These are phyloP conservation scores for Globisporangium parvum DNA, from an alignment of 352 stramenopile species.

Conservation along the genomic window DNA sequence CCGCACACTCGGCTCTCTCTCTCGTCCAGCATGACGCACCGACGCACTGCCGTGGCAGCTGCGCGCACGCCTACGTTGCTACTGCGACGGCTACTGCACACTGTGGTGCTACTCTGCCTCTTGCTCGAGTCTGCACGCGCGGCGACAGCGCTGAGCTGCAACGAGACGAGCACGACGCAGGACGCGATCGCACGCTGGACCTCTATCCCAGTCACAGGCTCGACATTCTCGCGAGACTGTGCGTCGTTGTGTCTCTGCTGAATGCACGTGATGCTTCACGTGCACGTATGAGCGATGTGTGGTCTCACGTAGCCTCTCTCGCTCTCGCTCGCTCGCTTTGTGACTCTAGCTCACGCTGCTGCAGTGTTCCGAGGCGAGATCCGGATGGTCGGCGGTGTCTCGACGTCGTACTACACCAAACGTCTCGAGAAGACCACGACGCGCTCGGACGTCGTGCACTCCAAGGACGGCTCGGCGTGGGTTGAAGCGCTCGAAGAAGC, in stretches of 20 bases:
- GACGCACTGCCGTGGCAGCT: no score
- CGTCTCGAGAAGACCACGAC: conserved; percentile 59
- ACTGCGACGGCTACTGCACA: not conserved
- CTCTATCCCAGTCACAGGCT: conserved; percentile 21
- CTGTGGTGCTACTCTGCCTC: not conserved
- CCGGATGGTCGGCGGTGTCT: conserved; percentile 71
- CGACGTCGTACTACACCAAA: conserved; percentile 71
- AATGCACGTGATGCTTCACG: no score
- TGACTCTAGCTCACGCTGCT: conserved; percentile 47
- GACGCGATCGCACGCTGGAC: conserved; percentile 42
- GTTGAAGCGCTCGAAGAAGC: conserved; percentile 62
- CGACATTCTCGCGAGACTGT: conserved; percentile 73
- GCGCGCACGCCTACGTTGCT: not conserved
- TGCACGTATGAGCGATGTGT: not conserved
- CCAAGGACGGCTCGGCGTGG: conserved; percentile 52
- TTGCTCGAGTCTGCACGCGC: not conserved
- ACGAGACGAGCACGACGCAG: conserved; percentile 39
- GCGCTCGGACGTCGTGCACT: conserved; percentile 61
- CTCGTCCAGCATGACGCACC: no score
- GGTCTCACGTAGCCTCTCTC: not conserved
- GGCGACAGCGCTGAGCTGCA: conserved; percentile 33
- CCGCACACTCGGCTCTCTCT: not conserved
- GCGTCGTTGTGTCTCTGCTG: not conserved
- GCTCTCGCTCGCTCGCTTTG: no score
- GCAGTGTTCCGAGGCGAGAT: conserved; percentile 51